phyloP scores from a whole-genome alignment of 805 yeast genomes.

The Ogataea nakhonphanomensis region DNA sequence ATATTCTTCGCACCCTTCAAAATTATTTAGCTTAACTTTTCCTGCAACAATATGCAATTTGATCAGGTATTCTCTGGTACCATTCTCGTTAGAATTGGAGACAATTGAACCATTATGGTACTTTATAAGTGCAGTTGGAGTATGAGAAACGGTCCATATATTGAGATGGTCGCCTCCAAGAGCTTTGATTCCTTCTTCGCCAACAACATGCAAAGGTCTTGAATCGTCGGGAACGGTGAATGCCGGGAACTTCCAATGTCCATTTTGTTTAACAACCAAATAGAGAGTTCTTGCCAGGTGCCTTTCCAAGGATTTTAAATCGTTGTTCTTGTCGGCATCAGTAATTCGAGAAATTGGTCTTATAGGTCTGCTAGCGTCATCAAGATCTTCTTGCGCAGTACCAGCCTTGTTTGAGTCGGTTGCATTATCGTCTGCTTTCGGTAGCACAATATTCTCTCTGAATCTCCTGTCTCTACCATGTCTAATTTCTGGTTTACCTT shows the following conservation, averaged over 20 bases:
- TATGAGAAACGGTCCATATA: constrained; percentile 87
- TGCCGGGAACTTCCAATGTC: constrained; percentile 77
- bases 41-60: constrained; percentile 91
- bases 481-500: constrained; percentile 81
- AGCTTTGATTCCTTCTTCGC: constrained; percentile 66
- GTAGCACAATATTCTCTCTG: constrained; percentile 76
- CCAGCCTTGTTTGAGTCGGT: constrained; percentile 16
- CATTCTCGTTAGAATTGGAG: constrained; percentile 20
- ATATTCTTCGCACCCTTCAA: constrained; percentile 43
- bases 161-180: constrained; percentile 76
- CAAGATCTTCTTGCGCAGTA: constrained; percentile 33
- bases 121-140: constrained; percentile 73
- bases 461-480: constrained; percentile 85
- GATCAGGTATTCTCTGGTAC: constrained; percentile 62
- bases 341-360: constrained; percentile 69
- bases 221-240: constrained; percentile 45
- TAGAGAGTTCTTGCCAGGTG: constrained; percentile 76
- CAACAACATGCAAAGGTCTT: constrained; percentile 63
- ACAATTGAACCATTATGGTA: constrained; percentile 31
- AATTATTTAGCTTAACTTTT: constrained; percentile 47
- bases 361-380: constrained; percentile 65
- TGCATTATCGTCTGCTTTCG: constrained; percentile 47
- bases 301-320: constrained; percentile 71
- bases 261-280: constrained; percentile 52
- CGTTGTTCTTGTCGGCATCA: constrained; percentile 65